Conservation (phyloP, 2,329 filamentous ascomycete species). For the Ceratocystis diversiconidia region DNA sequence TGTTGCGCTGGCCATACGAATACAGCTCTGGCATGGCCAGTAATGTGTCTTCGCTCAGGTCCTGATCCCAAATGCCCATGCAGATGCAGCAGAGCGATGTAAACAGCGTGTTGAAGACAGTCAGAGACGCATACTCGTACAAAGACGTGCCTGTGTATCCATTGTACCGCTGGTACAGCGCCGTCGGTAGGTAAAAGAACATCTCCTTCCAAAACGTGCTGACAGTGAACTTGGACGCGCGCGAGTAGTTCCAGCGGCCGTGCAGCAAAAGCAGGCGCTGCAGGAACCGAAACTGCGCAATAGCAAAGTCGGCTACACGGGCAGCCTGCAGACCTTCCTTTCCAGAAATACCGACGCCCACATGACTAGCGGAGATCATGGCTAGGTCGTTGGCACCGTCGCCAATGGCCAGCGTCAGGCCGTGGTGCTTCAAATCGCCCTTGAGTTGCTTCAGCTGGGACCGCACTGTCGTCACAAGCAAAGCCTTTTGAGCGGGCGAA, state of each 20-base stretch:
- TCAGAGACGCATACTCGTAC: constrained; percentile 75
- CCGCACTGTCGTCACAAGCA: constrained; percentile 70
- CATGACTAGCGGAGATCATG: constrained; percentile 79
- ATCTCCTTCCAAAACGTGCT: constrained; percentile 84
- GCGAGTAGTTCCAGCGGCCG: constrained; percentile 79
- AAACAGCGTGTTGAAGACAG: constrained; percentile 89
- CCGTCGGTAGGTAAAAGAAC: constrained; percentile 74
- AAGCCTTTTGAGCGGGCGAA: constrained; percentile 77
- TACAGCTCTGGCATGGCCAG: constrained; percentile 91
- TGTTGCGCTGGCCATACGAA: constrained; percentile 58
- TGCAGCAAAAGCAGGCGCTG: constrained; percentile 71
- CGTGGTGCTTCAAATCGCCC: constrained; percentile 24
- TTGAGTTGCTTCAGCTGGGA: constrained; percentile 48
- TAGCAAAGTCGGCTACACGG: constrained; percentile 78
- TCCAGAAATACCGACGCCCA: constrained; percentile 81
- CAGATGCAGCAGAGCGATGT: constrained; percentile 81
- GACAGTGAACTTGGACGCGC: constrained; percentile 77
- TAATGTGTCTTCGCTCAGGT: constrained; percentile 67
- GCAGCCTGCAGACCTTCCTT: constrained; percentile 86
- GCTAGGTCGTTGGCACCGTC: constrained; percentile 91
- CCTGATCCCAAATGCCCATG: constrained; percentile 83
- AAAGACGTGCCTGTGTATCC: constrained; percentile 85
- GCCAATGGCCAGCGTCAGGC: constrained; percentile 79
- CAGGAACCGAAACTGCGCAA: constrained; percentile 85
- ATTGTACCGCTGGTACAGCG: constrained; percentile 66